Percentiles rank a stretch among this genome's conserved stretches.
These are phyloP conservation scores for Ceratocystis variospora DNA, from an alignment of 2,329 filamentous ascomycete genomes.

Conservation along the genomic window DNA sequence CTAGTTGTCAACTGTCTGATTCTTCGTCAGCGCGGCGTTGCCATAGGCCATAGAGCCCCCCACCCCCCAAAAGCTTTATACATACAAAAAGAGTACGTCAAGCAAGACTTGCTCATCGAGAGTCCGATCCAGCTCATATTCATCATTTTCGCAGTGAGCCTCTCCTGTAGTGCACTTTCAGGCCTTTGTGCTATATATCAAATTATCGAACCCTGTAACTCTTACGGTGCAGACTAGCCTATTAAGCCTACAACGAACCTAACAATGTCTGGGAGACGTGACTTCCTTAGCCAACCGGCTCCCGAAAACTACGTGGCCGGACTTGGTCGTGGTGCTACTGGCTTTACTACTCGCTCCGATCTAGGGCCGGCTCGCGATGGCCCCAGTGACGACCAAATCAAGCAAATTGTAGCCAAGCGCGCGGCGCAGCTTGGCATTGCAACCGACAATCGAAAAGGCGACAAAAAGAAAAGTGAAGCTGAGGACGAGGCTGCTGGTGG, in stretches of 20 bases:
- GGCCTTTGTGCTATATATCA: neutral
- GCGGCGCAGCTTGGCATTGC: slow-evolving; percentile 66
- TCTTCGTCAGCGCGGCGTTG: neutral
- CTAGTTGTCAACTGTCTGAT: neutral
- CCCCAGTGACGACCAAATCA: slow-evolving; percentile 94
- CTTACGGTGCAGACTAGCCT: neutral
- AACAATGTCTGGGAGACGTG: slow-evolving; percentile 50
- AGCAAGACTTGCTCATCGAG: slow-evolving; percentile 7
- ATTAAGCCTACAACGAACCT: slow-evolving; percentile 8
- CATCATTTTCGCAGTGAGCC: slow-evolving; percentile 17
- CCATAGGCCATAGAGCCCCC: neutral
- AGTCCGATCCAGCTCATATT: slow-evolving; percentile 16
- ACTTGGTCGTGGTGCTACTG: slow-evolving; percentile 92
- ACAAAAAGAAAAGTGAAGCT: slow-evolving; percentile 54
- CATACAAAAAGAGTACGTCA: slow-evolving; percentile 16
- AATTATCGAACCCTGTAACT: neutral
- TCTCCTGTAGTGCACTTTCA: neutral
- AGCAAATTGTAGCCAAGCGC: slow-evolving; percentile 88
- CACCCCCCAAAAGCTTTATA: neutral
- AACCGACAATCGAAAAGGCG: slow-evolving; percentile 54
- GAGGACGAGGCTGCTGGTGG: slow-evolving; percentile 33
- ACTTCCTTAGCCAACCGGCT: slow-evolving; percentile 78
- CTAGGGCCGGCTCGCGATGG: slow-evolving; percentile 88
- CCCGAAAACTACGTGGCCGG: slow-evolving; percentile 87
- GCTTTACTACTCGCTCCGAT: slow-evolving; percentile 95